phyloP scores from a whole-genome alignment of 805 yeast genomes.

The Wickerhamiella hasegawae region DNA sequence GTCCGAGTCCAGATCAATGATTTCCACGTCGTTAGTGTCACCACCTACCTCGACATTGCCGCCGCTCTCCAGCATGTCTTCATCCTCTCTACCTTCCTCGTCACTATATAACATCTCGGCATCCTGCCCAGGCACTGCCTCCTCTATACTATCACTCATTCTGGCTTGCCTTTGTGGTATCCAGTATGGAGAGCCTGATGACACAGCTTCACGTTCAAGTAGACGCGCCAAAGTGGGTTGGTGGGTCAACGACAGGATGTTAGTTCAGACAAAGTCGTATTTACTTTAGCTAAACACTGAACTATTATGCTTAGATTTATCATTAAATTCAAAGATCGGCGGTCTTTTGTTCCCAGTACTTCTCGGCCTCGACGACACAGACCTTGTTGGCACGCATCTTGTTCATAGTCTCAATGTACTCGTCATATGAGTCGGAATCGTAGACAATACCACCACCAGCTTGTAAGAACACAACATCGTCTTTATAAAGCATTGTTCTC shows the following conservation, averaged over 20 bases:
- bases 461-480: conserved; percentile 80
- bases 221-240: too few species aligned
- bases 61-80: background rate
- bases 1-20: background rate
- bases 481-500: conserved; percentile 91
- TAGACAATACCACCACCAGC: conserved; percentile 98
- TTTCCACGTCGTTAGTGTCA: background rate
- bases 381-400: conserved; percentile 88
- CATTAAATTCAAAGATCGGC: too few species aligned
- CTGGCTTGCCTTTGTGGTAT: too few species aligned
- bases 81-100: background rate
- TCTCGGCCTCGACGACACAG: conserved; percentile 86
- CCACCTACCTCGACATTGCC: background rate
- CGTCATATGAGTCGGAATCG: conserved; percentile 91
- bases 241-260: too few species aligned
- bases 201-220: too few species aligned
- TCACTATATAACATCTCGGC: background rate
- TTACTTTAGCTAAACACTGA: too few species aligned
- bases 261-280: too few species aligned
- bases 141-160: too few species aligned
- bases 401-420: conserved; percentile 91
- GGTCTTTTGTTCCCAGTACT: conserved; percentile 17
- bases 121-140: too few species aligned
- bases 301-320: too few species aligned
- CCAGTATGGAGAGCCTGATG: too few species aligned